These are phyloP conservation scores for Podaxis mareebaensis DNA, from an alignment of 768 basidiomycete species.

Conservation along the genomic window DNA sequence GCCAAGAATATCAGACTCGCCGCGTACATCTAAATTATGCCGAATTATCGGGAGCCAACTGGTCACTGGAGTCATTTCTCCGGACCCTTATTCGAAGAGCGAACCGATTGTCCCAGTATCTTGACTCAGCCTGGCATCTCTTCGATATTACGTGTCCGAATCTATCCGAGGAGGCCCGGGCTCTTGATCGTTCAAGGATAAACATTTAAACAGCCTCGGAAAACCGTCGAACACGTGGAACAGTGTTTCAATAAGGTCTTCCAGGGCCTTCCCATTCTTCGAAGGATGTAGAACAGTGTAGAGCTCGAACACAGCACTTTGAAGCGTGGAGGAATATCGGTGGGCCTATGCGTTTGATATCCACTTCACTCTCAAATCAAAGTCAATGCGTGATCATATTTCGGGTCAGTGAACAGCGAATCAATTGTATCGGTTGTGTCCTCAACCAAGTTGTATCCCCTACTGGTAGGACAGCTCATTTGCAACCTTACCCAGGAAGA, in stretches of 20 bases:
- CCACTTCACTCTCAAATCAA: no score
- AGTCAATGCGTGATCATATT: no score
- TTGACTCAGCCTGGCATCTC: neutral
- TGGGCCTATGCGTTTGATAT: no score
- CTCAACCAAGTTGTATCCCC: no score
- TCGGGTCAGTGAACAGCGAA: no score
- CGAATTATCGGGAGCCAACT: neutral
- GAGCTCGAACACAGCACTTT: neutral
- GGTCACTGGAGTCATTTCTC: neutral
- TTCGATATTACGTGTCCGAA: neutral
- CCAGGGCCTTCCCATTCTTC: neutral
- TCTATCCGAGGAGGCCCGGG: neutral
- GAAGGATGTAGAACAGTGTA: neutral
- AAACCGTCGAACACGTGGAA: slow-evolving; percentile 1
- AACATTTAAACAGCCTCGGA: neutral
- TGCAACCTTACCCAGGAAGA: no score
- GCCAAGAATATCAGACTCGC: neutral
- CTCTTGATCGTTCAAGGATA: neutral
- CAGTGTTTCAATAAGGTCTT: neutral
- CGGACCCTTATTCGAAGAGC: neutral
- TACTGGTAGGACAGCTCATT: no score
- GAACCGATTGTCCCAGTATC: neutral
- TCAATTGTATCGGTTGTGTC: no score
- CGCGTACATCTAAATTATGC: neutral
- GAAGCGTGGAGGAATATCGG: neutral